A percentile compares a stretch with the other conserved stretches of the same genome.
Conservation (phyloP, 768 basidiomycete genomes). For the button mushroom (Agaricus bisporus) region DNA sequence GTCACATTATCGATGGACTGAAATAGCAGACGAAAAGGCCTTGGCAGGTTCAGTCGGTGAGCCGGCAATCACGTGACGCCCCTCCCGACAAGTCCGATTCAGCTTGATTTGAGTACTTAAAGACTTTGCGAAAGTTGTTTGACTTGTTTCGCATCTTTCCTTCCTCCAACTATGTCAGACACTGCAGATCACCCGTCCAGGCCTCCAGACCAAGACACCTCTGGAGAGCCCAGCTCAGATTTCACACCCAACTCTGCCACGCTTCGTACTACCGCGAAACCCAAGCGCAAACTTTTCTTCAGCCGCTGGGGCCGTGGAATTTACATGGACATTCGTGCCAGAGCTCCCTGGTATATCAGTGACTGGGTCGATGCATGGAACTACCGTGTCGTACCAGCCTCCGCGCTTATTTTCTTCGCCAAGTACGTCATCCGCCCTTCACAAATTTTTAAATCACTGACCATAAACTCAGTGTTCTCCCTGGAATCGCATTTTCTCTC, state of each 20-base stretch:
- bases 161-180: too few relatives aligned
- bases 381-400: constrained; percentile 84
- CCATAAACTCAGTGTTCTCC: constrained; percentile 53
- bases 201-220: too few relatives aligned
- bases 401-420: constrained; percentile 79
- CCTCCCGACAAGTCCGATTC: too few relatives aligned
- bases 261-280: neutral
- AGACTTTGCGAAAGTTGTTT: too few relatives aligned
- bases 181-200: too few relatives aligned
- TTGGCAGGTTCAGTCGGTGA: too few relatives aligned
- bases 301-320: constrained; percentile 54
- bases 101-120: too few relatives aligned
- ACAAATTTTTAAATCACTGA: neutral
- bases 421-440: constrained; percentile 42
- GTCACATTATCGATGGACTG: too few relatives aligned
- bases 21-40: too few relatives aligned
- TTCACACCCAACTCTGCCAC: constrained; percentile 2
- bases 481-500: constrained; percentile 87
- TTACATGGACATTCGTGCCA: constrained; percentile 57
- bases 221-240: neutral
- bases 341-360: constrained; percentile 73
- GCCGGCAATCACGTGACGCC: too few relatives aligned
- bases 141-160: too few relatives aligned
- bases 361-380: constrained; percentile 94
- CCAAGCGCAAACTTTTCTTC: constrained; percentile 19